phyloP scores from a whole-genome alignment of 345 rosid genomes.

The thale cress (Arabidopsis thaliana) region TAIR10.1 NC_003075.7:14609501-14610000 shows the following conservation, averaged over 20 bases:
- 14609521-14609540: not conserved
- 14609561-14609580: constrained; percentile 22
- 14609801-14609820: constrained; percentile 54
- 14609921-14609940: constrained; percentile 72
- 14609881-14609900: constrained; percentile 55
- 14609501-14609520: constrained; percentile 51
- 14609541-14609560: not conserved
- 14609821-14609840: constrained; percentile 34
- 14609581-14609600: constrained; percentile 63
- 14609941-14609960: constrained; percentile 83
- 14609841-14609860: constrained; percentile 47
- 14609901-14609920: constrained; percentile 69
- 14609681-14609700: not conserved
- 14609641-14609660: constrained; percentile 67
- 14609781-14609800: constrained; percentile 94
- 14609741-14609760: constrained; percentile 82
- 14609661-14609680: constrained; percentile 53
- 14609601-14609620: constrained; percentile 82
- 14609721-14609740: constrained; percentile 31
- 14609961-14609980: constrained; percentile 63
- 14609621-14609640: constrained; percentile 83
- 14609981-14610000: constrained; percentile 9
- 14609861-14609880: constrained; percentile 86
- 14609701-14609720: constrained; percentile 26
- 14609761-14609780: constrained; percentile 65